Percentiles rank a stretch among this genome's conserved stretches.
phyloP scores from a whole-genome alignment of 2,329 filamentous ascomycete species.

The Calycina herbarum region DNA sequence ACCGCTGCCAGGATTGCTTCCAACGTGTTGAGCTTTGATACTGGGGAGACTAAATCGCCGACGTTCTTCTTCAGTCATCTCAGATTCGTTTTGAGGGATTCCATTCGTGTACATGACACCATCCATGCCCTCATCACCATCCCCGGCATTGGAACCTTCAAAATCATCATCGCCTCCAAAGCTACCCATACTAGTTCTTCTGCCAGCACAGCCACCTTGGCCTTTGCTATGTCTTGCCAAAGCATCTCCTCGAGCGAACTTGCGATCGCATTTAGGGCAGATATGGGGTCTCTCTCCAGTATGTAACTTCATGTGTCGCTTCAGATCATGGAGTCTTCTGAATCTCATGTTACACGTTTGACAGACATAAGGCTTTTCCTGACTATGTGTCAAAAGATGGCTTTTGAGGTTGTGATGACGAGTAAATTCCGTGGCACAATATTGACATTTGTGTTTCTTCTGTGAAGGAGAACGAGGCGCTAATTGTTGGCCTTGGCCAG shows the following conservation, averaged over 20 bases:
- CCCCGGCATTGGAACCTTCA: conserved; percentile 52
- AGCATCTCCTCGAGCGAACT: conserved; percentile 93
- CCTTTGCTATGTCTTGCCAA: conserved; percentile 94
- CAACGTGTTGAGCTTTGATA: conserved; percentile 71
- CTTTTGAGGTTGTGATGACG: conserved; percentile 97
- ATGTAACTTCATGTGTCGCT: conserved; percentile 93
- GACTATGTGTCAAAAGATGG: conserved; percentile 93
- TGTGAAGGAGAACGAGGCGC: conserved; percentile 68
- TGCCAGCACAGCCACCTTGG: conserved; percentile 89
- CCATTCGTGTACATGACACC: conserved; percentile 51
- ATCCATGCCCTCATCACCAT: conserved; percentile 58
- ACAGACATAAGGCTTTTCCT: conserved; percentile 96
- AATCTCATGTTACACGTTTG: conserved; percentile 92
- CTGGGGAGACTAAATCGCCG: conserved; percentile 71
- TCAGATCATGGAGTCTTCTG: conserved; percentile 88
- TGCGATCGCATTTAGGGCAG: conserved; percentile 90
- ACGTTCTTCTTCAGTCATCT: conserved; percentile 58
- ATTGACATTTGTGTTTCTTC: conserved; percentile 95
- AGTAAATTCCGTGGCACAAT: conserved; percentile 95
- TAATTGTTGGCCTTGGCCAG: conserved; percentile 46
- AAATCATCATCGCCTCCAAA: conserved; percentile 79
- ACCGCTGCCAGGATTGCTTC: conserved; percentile 42
- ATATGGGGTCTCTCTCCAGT: conserved; percentile 95
- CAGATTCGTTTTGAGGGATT: conserved; percentile 58
- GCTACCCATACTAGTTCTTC: conserved; percentile 80